phyloP scores from a whole-genome alignment of 2,329 filamentous ascomycete genomes.

The Fusarium newnesense region DNA sequence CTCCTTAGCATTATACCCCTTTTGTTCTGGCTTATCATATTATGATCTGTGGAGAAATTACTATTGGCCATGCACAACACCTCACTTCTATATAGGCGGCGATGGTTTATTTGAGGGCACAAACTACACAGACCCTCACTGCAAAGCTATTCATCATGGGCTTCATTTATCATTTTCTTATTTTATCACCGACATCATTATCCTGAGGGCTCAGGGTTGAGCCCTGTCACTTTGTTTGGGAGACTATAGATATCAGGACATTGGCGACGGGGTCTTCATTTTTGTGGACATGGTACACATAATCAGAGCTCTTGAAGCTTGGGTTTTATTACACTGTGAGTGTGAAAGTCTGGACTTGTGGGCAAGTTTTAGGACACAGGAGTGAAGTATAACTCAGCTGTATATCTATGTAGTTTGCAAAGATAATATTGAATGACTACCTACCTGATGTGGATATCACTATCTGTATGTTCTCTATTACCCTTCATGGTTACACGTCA shows the following conservation, averaged over 20 bases:
- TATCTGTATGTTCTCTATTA: neutral
- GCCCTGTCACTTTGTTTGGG: neutral
- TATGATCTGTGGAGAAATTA: neutral
- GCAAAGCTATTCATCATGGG: conserved; percentile 2
- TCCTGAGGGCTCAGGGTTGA: neutral
- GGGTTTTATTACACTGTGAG: neutral
- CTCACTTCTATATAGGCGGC: neutral
- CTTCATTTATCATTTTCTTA: neutral
- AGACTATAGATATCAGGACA: conserved; percentile 17
- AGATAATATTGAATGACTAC: neutral
- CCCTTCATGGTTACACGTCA: neutral
- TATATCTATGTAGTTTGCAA: conserved; percentile 18
- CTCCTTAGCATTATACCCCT: conserved; percentile 29
- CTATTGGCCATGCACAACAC: neutral
- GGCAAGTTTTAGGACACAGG: neutral
- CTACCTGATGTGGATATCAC: neutral
- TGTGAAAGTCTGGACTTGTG: neutral
- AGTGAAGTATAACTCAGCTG: neutral
- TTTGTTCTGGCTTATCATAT: conserved; percentile 25
- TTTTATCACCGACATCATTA: neutral
- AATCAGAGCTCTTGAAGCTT: neutral
- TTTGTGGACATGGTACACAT: conserved; percentile 6
- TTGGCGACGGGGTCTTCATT: conserved; percentile 5
- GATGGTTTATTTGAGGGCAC: neutral
- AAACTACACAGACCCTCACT: neutral